Evolutionary conservation across 2,329 filamentous ascomycete species (phyloP), one percentile per base, ranked within the genome.

Genomic region (Hyphodiscus sp.): DNA sequence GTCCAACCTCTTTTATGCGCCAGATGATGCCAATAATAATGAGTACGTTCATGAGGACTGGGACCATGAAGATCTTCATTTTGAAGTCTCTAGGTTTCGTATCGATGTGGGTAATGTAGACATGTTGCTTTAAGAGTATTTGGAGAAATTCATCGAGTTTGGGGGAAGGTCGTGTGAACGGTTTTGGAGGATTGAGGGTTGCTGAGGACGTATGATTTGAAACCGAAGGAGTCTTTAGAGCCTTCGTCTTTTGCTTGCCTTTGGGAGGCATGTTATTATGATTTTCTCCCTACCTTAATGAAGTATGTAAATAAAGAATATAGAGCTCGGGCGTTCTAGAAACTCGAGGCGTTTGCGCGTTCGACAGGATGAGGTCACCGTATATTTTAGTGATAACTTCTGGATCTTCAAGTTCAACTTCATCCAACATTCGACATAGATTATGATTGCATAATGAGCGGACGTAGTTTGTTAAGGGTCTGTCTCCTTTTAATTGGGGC

Each of bases 31-130:
- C 70, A 1, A 76, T 65, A 9, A 77, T 73, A 53, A 96, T 83
- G 61, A 74, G 71, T 33, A 86, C 53, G 70, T 96, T 96, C 71
- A 96, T 82, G 18, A 83, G 69, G 18, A 90, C 77, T 16, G 91
- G 90, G 0, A 96, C 83, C 47, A 83, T 64, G 71, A 96, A 96
- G 64, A 95, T 86, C 65, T 89, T 87, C 68, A 81, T 81, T 73
- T 96, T 96, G 72, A 91, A 82, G 26, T 77, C 76, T 19, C 72
- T 70, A 0, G 85, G 83, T 57, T 86, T 83, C 56, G 72, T 73
- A 75, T 96, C 91, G 70, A 95, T 76, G 74, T 96, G 91, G 29
- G 86, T 78, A 64, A 96, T 80, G 77, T 96, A 96, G 67, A 95
- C 79, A 69, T 89, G 82, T 52, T 79, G 73, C 52, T 79, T 75